phyloP scores from a whole-genome alignment of 208 protist species.

The Kentomonas sorsogonicus region DNA sequence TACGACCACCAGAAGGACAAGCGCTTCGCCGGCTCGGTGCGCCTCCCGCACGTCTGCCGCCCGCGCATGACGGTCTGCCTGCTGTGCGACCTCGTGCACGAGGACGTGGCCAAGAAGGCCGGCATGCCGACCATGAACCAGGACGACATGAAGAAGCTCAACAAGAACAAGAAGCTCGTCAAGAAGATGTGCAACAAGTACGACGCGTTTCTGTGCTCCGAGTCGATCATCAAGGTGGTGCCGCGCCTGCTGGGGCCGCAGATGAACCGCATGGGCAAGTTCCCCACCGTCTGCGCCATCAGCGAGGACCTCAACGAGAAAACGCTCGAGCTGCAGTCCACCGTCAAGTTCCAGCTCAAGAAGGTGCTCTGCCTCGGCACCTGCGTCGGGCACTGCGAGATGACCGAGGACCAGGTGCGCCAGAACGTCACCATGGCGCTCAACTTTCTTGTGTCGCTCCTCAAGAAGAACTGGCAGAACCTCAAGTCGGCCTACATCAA shows the following conservation, averaged over 20 bases:
- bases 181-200: slow-evolving; percentile 99
- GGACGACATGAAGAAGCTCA: slow-evolving; percentile 98
- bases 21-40: slow-evolving; percentile 97
- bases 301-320: slow-evolving; percentile 93
- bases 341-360: slow-evolving; percentile 99
- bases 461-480: slow-evolving; percentile 99
- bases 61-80: slow-evolving; percentile 96
- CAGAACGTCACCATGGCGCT: slow-evolving; percentile 96
- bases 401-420: slow-evolving; percentile 93
- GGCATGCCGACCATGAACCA: slow-evolving; percentile 93
- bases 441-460: slow-evolving; percentile 99
- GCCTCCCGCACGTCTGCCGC: slow-evolving; percentile 93
- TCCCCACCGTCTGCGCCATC: slow-evolving; percentile 94
- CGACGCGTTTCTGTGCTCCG: slow-evolving; percentile 97
- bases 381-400: slow-evolving; percentile 96
- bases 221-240: slow-evolving; percentile 97
- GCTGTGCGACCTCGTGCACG: slow-evolving; percentile 95
- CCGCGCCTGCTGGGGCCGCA: slow-evolving; percentile 94
- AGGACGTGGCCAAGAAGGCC: slow-evolving; percentile 92
- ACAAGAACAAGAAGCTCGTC: slow-evolving; percentile 99
- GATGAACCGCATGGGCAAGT: slow-evolving; percentile 99
- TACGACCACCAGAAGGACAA: slow-evolving; percentile 99
- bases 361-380: slow-evolving; percentile 98
- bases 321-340: slow-evolving; percentile 92
- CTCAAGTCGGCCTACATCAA: slow-evolving; percentile 99